These are phyloP conservation scores for Cnidoscolus chayamansa DNA, from an alignment of 441 rosid species.

Conservation along the genomic window DNA sequence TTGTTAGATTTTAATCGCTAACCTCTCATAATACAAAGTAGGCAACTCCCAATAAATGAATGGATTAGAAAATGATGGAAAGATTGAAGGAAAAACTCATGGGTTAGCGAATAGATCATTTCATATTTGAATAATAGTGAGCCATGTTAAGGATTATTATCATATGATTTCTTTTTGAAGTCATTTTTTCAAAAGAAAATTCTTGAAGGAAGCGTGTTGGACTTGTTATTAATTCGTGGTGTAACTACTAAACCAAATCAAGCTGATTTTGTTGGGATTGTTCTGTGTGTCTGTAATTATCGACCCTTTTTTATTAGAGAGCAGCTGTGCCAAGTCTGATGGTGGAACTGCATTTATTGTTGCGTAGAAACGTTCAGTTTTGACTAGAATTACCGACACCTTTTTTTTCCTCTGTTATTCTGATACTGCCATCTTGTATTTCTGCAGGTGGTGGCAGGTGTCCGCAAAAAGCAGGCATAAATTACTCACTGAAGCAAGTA, in stretches of 20 bases:
- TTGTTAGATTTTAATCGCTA: too few relatives aligned
- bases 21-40: too few relatives aligned
- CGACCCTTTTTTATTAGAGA: background rate
- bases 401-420: background rate
- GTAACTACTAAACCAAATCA: background rate
- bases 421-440: constrained; percentile 12
- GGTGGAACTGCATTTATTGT: background rate
- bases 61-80: background rate
- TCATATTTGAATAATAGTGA: background rate
- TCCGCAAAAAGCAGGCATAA: constrained; percentile 64
- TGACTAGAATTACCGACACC: background rate
- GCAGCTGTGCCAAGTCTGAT: background rate
- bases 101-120: background rate
- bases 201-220: background rate
- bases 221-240: background rate
- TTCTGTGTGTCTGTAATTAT: too few relatives aligned
- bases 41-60: background rate
- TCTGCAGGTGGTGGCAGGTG: constrained; percentile 79
- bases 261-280: background rate
- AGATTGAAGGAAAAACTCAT: background rate
- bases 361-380: background rate
- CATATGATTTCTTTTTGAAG: background rate
- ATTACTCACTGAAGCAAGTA: background rate
- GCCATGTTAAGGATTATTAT: background rate
- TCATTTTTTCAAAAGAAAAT: background rate